phyloP scores from a whole-genome alignment of 2,329 filamentous ascomycete genomes.

The Aspergillus brunneoviolaceus region DNA sequence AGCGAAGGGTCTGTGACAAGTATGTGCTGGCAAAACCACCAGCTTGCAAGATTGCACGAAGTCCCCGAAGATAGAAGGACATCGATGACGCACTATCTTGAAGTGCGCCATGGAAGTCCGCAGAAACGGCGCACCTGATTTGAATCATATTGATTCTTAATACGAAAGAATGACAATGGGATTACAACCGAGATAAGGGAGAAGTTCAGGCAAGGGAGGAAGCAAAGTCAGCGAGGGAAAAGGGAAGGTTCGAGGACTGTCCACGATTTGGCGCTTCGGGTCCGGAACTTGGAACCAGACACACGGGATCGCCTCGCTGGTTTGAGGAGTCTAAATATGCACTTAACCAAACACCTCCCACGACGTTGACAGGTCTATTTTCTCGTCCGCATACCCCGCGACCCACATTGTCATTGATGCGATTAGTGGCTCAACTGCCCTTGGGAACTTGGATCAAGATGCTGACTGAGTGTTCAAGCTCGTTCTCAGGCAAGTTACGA shows the following conservation, averaged over 20 bases:
- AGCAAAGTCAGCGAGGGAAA: conserved; percentile 5
- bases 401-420: not conserved
- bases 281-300: conserved; percentile 21
- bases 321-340: not conserved
- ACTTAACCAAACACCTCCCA: not conserved
- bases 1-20: no score
- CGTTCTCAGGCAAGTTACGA: no score
- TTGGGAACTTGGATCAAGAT: no score
- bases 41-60: not conserved
- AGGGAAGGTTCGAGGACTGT: conserved; percentile 9
- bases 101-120: no score
- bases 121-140: no score
- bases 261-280: conserved; percentile 16
- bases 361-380: not conserved
- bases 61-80: not conserved
- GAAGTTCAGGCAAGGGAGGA: not conserved
- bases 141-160: no score
- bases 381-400: not conserved
- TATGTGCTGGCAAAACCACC: not conserved
- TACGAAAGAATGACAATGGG: not conserved
- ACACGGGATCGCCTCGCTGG: conserved; percentile 22
- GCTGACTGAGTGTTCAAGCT: no score
- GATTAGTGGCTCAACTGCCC: not conserved
- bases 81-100: not conserved
- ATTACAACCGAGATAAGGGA: not conserved